phyloP scores from a whole-genome alignment of 148 eudicot species.

The Amaranthus hypochondriacus region DNA sequence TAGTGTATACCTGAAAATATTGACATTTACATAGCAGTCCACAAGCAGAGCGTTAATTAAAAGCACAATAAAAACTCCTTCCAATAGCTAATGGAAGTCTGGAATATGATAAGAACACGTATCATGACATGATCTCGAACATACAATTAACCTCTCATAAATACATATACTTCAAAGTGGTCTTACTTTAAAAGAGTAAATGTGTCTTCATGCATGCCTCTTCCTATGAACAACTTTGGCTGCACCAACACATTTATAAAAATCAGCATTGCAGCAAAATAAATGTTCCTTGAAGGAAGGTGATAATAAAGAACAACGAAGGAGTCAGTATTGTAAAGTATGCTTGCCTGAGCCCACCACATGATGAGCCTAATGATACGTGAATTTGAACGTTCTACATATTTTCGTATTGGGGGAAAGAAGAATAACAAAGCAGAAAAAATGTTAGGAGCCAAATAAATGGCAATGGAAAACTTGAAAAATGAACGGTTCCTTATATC shows the following conservation, averaged over 20 bases:
- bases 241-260: slow-evolving; percentile 31
- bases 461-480: slow-evolving; percentile 61
- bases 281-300: neutral
- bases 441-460: slow-evolving; percentile 73
- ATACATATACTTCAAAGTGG: slow-evolving; percentile 5
- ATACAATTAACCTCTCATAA: slow-evolving; percentile 10
- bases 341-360: slow-evolving; percentile 99
- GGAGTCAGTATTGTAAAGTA: slow-evolving; percentile 1
- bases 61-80: neutral
- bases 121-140: slow-evolving; percentile 5
- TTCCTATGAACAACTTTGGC: slow-evolving; percentile 94
- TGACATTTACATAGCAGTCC: neutral
- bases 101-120: neutral
- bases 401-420: slow-evolving; percentile 64
- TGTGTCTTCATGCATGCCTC: slow-evolving; percentile 99
- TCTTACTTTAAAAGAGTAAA: slow-evolving; percentile 87
- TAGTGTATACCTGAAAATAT: slow-evolving; percentile 62
- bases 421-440: slow-evolving; percentile 69
- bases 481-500: slow-evolving; percentile 51
- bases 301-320: neutral
- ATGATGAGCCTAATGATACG: slow-evolving; percentile 51
- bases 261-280: neutral
- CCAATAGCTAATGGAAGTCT: neutral
- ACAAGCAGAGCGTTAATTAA: neutral
- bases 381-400: slow-evolving; percentile 81